Conservation (phyloP, 306 rosid species). For the Prosopis cineraria region DNA sequence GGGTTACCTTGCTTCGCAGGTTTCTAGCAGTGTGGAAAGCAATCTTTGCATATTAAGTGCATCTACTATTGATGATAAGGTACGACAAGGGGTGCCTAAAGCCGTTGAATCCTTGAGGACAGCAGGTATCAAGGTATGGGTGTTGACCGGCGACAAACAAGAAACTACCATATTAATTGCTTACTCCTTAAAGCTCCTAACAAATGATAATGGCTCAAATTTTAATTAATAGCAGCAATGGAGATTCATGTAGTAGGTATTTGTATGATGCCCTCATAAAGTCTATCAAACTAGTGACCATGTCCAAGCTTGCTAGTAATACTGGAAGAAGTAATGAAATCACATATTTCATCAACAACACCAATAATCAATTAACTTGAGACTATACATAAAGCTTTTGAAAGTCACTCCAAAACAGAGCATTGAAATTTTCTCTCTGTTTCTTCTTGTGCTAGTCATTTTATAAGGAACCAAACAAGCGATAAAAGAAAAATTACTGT, state of each 20-base stretch:
- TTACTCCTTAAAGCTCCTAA: slow-evolving; percentile 85
- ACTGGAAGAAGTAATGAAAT: no score
- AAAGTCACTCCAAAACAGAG: neutral
- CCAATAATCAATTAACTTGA: no score
- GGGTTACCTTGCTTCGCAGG: slow-evolving; percentile 73
- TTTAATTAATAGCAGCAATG: slow-evolving; percentile 67
- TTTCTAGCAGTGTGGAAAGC: slow-evolving; percentile 64
- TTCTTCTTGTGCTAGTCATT: neutral
- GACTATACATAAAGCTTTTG: neutral
- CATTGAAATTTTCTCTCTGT: neutral
- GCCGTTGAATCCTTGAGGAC: slow-evolving; percentile 78
- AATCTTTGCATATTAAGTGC: slow-evolving; percentile 73
- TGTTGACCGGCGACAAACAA: slow-evolving; percentile 98
- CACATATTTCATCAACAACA: no score
- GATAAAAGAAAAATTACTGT: slow-evolving; percentile 44
- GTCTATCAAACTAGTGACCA: slow-evolving; percentile 52
- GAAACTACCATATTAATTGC: slow-evolving; percentile 96
- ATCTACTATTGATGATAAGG: slow-evolving; percentile 92
- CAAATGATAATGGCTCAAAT: slow-evolving; percentile 77
- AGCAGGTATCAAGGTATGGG: no score
- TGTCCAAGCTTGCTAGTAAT: slow-evolving; percentile 32
- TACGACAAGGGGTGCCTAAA: slow-evolving; percentile 89
- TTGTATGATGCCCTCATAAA: slow-evolving; percentile 75
- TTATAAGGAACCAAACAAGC: no score
- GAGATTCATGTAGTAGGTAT: slow-evolving; percentile 65